Base-by-base conservation (phyloP, 768 basidiomycete species). In the Sporobolomyces phaffii region DNA sequence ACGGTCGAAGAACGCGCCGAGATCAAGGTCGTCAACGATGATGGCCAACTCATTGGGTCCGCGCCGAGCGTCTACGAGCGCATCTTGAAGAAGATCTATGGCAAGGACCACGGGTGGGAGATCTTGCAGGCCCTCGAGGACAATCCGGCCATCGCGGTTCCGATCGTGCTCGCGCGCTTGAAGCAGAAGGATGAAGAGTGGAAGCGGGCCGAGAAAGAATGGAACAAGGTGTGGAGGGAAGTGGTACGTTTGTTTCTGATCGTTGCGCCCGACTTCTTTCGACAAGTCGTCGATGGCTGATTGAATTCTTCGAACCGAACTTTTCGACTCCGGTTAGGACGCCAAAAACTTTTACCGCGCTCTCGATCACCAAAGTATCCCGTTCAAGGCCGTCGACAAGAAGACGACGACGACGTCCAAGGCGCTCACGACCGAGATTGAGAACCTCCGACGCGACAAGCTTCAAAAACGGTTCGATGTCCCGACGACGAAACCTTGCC, bases 291-390 rank as follows among this genome's bases (percentile, higher is more conserved):
- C n/a, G n/a, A n/a, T n/a, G n/a, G n/a, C n/a, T n/a, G n/a, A n/a
- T n/a, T n/a, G n/a, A n/a, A n/a, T n/a, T n/a, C n/a, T n/a, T n/a
- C n/a, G n/a, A n/a, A n/a, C n/a, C n/a, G n/a, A n/a, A n/a, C n/a
- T n/a, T n/a, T n/a, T n/a, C n/a, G n/a, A n/a, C n/a, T n/a, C 8
- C 24, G 14, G 11, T 10, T 51, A 68, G 67, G 91, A 99, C 74
- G 87, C 87, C 60, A 92, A 91, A 79, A 98, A 98, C 80, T 97
- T 92, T 76, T 98, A 98, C 85, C 96, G 94, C 79, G 88, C 88
- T 31, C 85, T 98, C 52, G 96, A 99, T 77, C 91, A 96, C 75
- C 92, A 96, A 77, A 93, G 92, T 17, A 88, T 89, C 75, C 86
- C 83, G 65, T 97, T 94, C 86, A 98, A 97, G 80, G 82, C 82